Evolutionary conservation across 1,284 basidiomycete genomes (phyloP).

Genomic region (Sanguinoderma infundibulare): DNA sequence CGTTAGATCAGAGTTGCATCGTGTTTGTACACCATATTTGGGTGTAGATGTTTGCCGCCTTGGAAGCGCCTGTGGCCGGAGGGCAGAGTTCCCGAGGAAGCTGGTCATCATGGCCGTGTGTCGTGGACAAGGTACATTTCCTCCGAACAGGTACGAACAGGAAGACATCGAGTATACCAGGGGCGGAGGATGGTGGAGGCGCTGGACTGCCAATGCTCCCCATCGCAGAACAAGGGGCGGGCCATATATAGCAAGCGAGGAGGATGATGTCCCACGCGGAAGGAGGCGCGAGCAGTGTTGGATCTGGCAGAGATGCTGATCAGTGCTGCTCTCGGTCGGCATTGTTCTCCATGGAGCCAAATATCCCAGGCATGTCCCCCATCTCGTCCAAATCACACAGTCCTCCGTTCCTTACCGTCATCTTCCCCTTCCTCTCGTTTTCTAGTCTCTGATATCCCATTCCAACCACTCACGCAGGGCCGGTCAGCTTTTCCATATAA

Average conservation of each 20-base stretch:
- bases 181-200: slow-evolving; percentile 1
- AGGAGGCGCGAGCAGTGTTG: slow-evolving; percentile 14
- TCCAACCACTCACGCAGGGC: slow-evolving; percentile 14
- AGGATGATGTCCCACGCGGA: slow-evolving; percentile 28
- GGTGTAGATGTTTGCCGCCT: slow-evolving; percentile 8
- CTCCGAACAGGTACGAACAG: slow-evolving; percentile 16
- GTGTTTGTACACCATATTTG: slow-evolving; percentile 13
- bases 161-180: slow-evolving; percentile 9
- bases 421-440: slow-evolving; percentile 23
- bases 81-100: slow-evolving; percentile 3
- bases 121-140: background rate
- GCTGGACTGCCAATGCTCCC: slow-evolving; percentile 22
- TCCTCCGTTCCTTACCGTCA: slow-evolving; percentile 34
- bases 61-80: background rate
- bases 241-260: slow-evolving; percentile 33
- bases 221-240: slow-evolving; percentile 33
- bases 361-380: slow-evolving; percentile 13
- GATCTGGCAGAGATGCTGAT: slow-evolving; percentile 16
- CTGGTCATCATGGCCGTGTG: background rate
- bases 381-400: slow-evolving; percentile 11
- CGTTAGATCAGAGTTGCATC: background rate
- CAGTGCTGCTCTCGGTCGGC: slow-evolving; percentile 18
- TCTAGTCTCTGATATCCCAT: slow-evolving; percentile 24
- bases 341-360: slow-evolving; percentile 34
- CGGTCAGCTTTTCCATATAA: slow-evolving; percentile 29